Evolutionary conservation across 768 basidiomycete genomes (phyloP).

Genomic region (Pilatotrama ljubarskyi): DNA sequence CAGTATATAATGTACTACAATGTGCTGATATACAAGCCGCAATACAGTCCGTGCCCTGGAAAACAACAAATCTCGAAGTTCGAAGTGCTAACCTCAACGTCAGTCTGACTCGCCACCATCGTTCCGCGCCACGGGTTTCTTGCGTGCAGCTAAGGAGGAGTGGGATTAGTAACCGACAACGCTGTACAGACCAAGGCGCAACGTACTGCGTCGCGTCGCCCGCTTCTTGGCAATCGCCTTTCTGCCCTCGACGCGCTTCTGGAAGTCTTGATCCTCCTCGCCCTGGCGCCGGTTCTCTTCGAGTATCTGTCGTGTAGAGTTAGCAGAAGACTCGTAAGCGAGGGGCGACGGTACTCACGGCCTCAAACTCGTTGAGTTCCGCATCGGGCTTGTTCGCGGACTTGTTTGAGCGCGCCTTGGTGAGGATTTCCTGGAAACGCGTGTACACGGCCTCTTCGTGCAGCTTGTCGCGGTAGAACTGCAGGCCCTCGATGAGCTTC

Average conservation of each 20-base stretch:
- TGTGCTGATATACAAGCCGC: constrained; percentile 19
- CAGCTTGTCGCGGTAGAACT: constrained; percentile 94
- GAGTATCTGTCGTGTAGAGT: constrained; percentile 58
- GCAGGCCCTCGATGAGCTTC: constrained; percentile 91
- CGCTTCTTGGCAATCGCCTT: constrained; percentile 77
- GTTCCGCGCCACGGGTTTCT: constrained; percentile 12
- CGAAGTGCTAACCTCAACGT: too few relatives aligned
- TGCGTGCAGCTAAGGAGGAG: constrained; percentile 13
- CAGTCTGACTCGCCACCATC: constrained; percentile 13
- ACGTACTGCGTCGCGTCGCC: constrained; percentile 51
- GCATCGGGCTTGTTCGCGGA: constrained; percentile 89
- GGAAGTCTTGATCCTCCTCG: constrained; percentile 87
- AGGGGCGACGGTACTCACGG: constrained; percentile 41
- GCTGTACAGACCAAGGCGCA: not conserved
- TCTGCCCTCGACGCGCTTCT: constrained; percentile 83
- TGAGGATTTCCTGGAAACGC: constrained; percentile 87
- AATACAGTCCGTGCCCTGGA: not conserved
- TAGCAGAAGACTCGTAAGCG: not conserved
- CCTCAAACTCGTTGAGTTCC: constrained; percentile 94
- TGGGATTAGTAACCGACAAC: too few relatives aligned
- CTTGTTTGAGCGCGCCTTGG: constrained; percentile 91
- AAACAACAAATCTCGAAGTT: not conserved
- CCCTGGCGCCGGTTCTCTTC: constrained; percentile 83
- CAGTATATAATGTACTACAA: constrained; percentile 22
- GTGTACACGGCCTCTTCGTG: constrained; percentile 82